Percentiles rank a stretch among this genome's conserved stretches.
Conservation (phyloP, 208 protist species). For the Vickermania spadyakhi region DNA sequence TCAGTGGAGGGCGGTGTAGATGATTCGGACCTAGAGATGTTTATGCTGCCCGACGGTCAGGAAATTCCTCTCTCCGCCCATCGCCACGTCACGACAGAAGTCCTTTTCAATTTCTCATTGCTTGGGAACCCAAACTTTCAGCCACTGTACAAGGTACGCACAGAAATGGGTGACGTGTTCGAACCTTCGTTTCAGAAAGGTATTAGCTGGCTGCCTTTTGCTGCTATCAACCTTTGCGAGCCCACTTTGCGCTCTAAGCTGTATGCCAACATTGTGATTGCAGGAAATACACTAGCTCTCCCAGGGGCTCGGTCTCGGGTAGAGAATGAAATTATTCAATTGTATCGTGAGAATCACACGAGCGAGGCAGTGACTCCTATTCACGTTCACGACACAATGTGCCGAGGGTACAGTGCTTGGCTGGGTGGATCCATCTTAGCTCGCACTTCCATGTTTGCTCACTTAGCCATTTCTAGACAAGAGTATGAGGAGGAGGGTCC, state of each 20-base stretch:
- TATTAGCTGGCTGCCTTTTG: conserved; percentile 86
- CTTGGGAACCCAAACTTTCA: conserved; percentile 48
- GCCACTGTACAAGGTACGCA: conserved; percentile 62
- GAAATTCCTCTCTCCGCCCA: conserved; percentile 64
- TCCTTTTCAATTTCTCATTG: conserved; percentile 84
- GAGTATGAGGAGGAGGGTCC: conserved; percentile 83
- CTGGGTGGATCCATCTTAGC: conserved; percentile 78
- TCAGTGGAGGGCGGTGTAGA: neutral
- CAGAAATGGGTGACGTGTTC: conserved; percentile 78
- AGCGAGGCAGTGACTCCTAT: conserved; percentile 80
- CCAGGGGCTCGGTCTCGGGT: conserved; percentile 72
- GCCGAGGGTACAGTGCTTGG: conserved; percentile 75
- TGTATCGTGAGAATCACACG: conserved; percentile 79
- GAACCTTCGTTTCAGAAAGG: conserved; percentile 78
- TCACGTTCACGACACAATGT: conserved; percentile 50
- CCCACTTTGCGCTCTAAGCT: conserved; percentile 80
- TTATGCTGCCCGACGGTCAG: conserved; percentile 84
- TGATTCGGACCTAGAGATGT: conserved; percentile 12
- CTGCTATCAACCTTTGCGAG: conserved; percentile 90
- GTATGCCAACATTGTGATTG: conserved; percentile 90
- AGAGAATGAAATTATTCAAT: conserved; percentile 77
- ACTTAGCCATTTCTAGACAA: conserved; percentile 66
- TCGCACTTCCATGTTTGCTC: conserved; percentile 79
- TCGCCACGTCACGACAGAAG: conserved; percentile 53
- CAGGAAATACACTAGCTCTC: conserved; percentile 88